Conservation (phyloP, 75 land plant genomes). For the Selaginella tamariscina region DNA sequence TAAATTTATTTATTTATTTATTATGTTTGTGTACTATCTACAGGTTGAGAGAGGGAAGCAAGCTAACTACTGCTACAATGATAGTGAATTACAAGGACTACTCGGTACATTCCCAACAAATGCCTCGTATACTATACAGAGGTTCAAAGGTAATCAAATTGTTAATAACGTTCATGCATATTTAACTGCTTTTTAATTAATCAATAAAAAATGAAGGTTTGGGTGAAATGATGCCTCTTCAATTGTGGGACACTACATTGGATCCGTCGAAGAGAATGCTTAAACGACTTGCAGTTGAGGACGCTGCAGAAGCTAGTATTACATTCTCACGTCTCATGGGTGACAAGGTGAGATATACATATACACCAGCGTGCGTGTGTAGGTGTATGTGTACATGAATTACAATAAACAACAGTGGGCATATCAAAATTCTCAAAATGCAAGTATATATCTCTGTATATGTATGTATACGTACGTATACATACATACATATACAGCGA, state of each 20-base stretch:
- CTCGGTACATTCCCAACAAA: conserved; percentile 57
- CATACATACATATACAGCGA: background rate
- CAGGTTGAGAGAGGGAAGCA: conserved; percentile 96
- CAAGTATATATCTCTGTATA: background rate
- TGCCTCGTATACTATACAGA: conserved; percentile 80
- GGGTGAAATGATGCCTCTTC: conserved; percentile 98
- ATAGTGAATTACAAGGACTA: conserved; percentile 48
- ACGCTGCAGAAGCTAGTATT: conserved; percentile 87
- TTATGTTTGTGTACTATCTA: too few relatives aligned
- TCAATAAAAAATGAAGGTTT: conserved; percentile 36
- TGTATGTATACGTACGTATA: background rate
- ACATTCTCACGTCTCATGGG: conserved; percentile 88
- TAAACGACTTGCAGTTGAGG: conserved; percentile 74
- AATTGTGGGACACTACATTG: conserved; percentile 94
- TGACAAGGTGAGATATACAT: conserved; percentile 42
- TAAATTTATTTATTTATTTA: too few relatives aligned
- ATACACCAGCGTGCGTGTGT: background rate
- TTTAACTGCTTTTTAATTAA: background rate
- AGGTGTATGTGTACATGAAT: too few relatives aligned
- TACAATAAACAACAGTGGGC: too few relatives aligned
- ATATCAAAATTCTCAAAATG: too few relatives aligned
- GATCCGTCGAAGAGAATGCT: conserved; percentile 67
- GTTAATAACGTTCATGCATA: too few relatives aligned
- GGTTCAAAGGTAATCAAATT: conserved; percentile 88
- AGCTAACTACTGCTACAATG: conserved; percentile 73